These are phyloP conservation scores for Glarea lozoyensis DNA, from an alignment of 495 filamentous ascomycete species.

Conservation along the genomic window DNA sequence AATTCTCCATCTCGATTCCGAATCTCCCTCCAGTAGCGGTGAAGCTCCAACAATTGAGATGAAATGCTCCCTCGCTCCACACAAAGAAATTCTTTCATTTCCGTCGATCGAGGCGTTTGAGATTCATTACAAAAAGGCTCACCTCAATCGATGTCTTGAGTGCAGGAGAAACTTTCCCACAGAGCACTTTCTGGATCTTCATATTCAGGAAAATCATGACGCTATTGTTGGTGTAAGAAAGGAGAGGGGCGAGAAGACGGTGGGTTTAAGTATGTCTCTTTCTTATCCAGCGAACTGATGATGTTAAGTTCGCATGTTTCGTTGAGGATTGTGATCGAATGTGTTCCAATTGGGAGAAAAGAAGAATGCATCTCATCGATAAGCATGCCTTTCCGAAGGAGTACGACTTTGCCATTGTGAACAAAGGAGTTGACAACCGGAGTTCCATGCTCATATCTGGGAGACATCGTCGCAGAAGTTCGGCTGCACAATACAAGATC, in stretches of 20 bases:
- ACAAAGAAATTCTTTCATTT: constrained; percentile 60
- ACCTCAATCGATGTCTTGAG: constrained; percentile 76
- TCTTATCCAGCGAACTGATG: background rate
- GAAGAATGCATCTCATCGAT: constrained; percentile 79
- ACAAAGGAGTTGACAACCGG: constrained; percentile 78
- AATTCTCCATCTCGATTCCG: constrained; percentile 19
- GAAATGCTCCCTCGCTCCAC: constrained; percentile 70
- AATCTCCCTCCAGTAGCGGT: constrained; percentile 15
- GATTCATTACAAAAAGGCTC: constrained; percentile 69
- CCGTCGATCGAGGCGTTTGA: constrained; percentile 75
- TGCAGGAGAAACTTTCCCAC: constrained; percentile 75
- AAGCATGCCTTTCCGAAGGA: constrained; percentile 91
- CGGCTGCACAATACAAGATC: constrained; percentile 15
- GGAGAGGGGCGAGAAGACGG: constrained; percentile 79
- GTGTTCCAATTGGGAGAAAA: constrained; percentile 76
- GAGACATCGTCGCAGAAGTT: constrained; percentile 16
- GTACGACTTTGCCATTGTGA: constrained; percentile 84
- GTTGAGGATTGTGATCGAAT: constrained; percentile 80
- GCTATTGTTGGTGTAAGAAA: constrained; percentile 57
- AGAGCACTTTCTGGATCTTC: constrained; percentile 61
- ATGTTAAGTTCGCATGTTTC: constrained; percentile 70
- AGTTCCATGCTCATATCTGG: constrained; percentile 59
- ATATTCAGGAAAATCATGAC: constrained; percentile 93
- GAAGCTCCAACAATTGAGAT: constrained; percentile 12
- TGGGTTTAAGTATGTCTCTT: constrained; percentile 32